Evolutionary conservation across 2,329 filamentous ascomycete species (phyloP).

Genomic region (Kalmusia sp.): DNA sequence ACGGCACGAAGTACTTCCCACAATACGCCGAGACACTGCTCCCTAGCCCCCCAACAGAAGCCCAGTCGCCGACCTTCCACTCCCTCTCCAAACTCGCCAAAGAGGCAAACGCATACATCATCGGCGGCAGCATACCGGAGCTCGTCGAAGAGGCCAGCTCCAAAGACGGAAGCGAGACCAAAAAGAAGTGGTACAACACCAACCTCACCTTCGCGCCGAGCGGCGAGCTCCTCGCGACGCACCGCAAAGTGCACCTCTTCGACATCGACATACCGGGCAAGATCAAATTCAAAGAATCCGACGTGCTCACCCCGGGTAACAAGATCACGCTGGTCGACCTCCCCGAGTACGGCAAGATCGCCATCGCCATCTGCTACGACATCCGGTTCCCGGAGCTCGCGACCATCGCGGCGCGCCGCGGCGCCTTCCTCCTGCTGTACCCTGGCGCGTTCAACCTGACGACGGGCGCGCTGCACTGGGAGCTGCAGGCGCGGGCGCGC

Average conservation of each 20-base stretch:
- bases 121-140: slow-evolving; percentile 94
- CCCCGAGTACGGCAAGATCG: slow-evolving; percentile 86
- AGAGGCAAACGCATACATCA: slow-evolving; percentile 79
- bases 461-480: slow-evolving; percentile 92
- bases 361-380: slow-evolving; percentile 95
- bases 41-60: slow-evolving; percentile 73
- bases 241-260: slow-evolving; percentile 95
- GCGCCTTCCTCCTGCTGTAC: slow-evolving; percentile 88
- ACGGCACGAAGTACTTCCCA: slow-evolving; percentile 90
- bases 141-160: slow-evolving; percentile 59
- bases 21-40: slow-evolving; percentile 89
- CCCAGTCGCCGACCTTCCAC: slow-evolving; percentile 83
- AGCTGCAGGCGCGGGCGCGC: slow-evolving; percentile 78
- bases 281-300: slow-evolving; percentile 89
- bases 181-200: slow-evolving; percentile 87
- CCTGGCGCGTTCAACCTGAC: slow-evolving; percentile 97
- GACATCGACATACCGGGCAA: slow-evolving; percentile 97
- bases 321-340: slow-evolving; percentile 85
- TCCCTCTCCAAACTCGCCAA: slow-evolving; percentile 80
- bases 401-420: slow-evolving; percentile 83
- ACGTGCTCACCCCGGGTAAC: slow-evolving; percentile 85
- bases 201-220: slow-evolving; percentile 80
- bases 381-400: slow-evolving; percentile 95
- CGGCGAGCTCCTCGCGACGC: slow-evolving; percentile 81
- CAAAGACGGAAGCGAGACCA: slow-evolving; percentile 3